Percentiles rank a stretch among this genome's conserved stretches.
phyloP scores from a whole-genome alignment of 148 eudicot species.

The Rhododendron kiyosumense region DNA sequence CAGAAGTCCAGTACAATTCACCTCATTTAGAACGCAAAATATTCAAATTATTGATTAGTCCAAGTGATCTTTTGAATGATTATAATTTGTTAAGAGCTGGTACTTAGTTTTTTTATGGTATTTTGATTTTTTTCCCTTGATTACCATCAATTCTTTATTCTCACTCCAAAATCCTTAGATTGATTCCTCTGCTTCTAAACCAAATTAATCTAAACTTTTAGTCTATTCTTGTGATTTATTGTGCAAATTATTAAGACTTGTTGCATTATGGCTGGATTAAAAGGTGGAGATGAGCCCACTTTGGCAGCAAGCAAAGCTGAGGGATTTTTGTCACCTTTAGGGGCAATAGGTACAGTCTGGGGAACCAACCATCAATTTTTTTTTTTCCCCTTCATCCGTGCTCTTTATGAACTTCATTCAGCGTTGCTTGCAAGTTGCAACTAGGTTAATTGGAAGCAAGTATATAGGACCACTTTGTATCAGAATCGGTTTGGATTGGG shows the following conservation, averaged over 20 bases:
- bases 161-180: background rate
- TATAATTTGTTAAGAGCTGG: background rate
- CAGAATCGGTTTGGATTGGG: background rate
- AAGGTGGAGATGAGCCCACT: slow-evolving; percentile 21
- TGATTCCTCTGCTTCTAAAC: background rate
- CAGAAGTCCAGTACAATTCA: too few relatives aligned
- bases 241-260: background rate
- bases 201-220: background rate
- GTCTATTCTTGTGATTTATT: background rate
- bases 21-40: too few relatives aligned
- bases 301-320: slow-evolving; percentile 21
- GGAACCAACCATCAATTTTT: background rate
- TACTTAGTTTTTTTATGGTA: background rate
- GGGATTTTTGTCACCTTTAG: slow-evolving; percentile 14
- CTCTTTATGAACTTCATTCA: too few relatives aligned
- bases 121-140: background rate
- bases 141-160: background rate
- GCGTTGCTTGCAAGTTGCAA: too few relatives aligned
- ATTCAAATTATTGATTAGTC: background rate
- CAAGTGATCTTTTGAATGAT: background rate
- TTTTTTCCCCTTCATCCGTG: too few relatives aligned
- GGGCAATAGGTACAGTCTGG: slow-evolving; percentile 6
- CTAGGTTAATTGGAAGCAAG: background rate
- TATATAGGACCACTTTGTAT: background rate
- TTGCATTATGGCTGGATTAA: background rate